Conservation (phyloP, 306 rosid genomes). For the Betula pendula region DNA sequence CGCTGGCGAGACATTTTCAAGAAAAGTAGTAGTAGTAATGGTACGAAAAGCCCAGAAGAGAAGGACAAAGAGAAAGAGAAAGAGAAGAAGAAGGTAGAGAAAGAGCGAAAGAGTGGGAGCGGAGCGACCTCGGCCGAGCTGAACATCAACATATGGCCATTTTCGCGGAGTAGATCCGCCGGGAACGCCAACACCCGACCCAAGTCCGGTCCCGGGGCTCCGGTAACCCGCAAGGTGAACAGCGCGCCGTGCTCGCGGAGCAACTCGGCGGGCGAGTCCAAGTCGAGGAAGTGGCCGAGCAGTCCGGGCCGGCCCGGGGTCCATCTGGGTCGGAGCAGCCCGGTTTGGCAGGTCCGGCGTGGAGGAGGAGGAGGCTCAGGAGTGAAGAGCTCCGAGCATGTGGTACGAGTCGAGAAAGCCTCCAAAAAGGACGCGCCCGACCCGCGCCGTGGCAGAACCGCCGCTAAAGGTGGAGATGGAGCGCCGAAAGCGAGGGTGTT, state of each 20-base stretch:
- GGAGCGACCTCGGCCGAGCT: conserved; percentile 70
- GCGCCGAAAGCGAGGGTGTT: conserved; percentile 48
- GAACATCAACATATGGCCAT: conserved; percentile 94
- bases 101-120: conserved; percentile 43
- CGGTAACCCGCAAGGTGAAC: conserved; percentile 61
- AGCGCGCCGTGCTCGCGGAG: conserved; percentile 98
- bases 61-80: conserved; percentile 41
- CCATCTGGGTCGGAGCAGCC: conserved; percentile 85
- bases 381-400: conserved; percentile 37
- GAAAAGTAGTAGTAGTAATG: conserved; percentile 29
- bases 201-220: conserved; percentile 52
- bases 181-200: conserved; percentile 72
- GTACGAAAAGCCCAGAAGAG: conserved; percentile 46
- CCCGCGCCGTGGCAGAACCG: conserved; percentile 45
- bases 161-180: conserved; percentile 90
- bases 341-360: conserved; percentile 89
- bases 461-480: conserved; percentile 4
- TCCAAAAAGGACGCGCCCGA: conserved; percentile 39
- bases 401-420: conserved; percentile 30
- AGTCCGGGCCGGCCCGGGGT: conserved; percentile 87
- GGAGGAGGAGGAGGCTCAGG: conserved; percentile 27
- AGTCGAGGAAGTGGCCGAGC: conserved; percentile 80
- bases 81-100: conserved; percentile 33
- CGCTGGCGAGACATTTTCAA: conserved; percentile 86
- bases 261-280: conserved; percentile 90